Percentiles rank a stretch among this genome's conserved stretches.
These are phyloP conservation scores for Apiospora arundinis DNA, from an alignment of 2,329 filamentous ascomycete species.

Conservation along the genomic window DNA sequence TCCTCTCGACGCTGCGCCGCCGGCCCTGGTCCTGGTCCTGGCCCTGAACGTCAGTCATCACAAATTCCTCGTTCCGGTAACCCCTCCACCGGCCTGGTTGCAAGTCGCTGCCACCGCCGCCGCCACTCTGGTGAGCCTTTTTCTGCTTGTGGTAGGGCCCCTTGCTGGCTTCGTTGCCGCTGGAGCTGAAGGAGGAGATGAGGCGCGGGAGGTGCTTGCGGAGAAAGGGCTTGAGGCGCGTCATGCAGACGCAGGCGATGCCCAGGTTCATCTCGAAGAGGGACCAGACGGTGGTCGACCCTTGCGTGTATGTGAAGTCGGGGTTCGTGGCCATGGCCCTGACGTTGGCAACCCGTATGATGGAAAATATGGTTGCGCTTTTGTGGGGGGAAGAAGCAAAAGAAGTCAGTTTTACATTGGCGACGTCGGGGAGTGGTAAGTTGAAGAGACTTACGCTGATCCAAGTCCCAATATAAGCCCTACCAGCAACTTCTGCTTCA, in stretches of 20 bases:
- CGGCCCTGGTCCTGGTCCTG: no score
- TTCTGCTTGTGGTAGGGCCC: background rate
- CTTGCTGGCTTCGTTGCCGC: background rate
- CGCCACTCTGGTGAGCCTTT: background rate
- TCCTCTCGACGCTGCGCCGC: no score
- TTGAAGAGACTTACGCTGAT: background rate
- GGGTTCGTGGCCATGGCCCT: conserved; percentile 30
- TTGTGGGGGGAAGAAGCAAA: no score
- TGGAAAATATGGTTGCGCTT: no score
- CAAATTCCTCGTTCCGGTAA: background rate
- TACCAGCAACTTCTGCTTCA: background rate
- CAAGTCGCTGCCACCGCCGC: background rate
- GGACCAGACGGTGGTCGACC: conserved; percentile 35
- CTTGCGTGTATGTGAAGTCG: conserved; percentile 36
- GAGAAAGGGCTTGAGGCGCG: conserved; percentile 35
- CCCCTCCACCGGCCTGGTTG: background rate
- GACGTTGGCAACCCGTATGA: background rate
- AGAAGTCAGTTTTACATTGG: no score
- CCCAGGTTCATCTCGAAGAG: conserved; percentile 38
- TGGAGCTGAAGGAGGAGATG: conserved; percentile 19
- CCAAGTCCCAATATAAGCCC: background rate
- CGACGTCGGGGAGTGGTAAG: no score
- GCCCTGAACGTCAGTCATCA: background rate
- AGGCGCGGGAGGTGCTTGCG: conserved; percentile 31
- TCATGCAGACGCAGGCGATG: conserved; percentile 37